A percentile compares a stretch with the other conserved stretches of the same genome.
Conservation (phyloP, 192 early-diverging fungal species). For the Coemansia sp. region DNA sequence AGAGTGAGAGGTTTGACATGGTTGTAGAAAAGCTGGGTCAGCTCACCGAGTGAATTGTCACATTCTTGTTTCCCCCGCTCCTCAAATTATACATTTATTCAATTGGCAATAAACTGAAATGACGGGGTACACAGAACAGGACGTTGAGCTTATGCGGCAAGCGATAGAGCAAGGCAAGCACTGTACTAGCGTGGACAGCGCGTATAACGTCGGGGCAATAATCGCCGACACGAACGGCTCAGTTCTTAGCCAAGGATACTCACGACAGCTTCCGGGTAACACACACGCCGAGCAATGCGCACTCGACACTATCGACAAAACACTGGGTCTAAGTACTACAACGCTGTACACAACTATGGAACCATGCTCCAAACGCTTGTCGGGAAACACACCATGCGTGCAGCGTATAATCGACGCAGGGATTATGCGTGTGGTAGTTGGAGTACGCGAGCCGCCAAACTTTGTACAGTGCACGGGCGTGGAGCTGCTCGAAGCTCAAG, state of each 20-base stretch:
- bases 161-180: constrained; percentile 76
- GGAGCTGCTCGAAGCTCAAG: constrained; percentile 59
- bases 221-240: constrained; percentile 33
- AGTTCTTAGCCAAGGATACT: constrained; percentile 83
- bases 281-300: constrained; percentile 97
- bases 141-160: constrained; percentile 69
- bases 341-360: constrained; percentile 94
- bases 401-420: constrained; percentile 61
- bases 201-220: constrained; percentile 94
- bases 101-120: neutral
- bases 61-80: neutral
- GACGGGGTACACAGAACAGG: neutral
- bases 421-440: constrained; percentile 75
- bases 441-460: constrained; percentile 78
- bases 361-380: constrained; percentile 84
- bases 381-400: constrained; percentile 79
- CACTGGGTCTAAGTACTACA: neutral
- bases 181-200: constrained; percentile 69
- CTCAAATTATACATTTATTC: neutral
- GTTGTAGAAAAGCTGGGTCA: constrained; percentile 10
- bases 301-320: constrained; percentile 30
- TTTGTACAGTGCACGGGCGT: constrained; percentile 87
- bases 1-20: constrained; percentile 6
- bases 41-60: neutral
- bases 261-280: constrained; percentile 92